phyloP scores from a whole-genome alignment of 345 rosid species.

The Nasturtium officinale region DNA sequence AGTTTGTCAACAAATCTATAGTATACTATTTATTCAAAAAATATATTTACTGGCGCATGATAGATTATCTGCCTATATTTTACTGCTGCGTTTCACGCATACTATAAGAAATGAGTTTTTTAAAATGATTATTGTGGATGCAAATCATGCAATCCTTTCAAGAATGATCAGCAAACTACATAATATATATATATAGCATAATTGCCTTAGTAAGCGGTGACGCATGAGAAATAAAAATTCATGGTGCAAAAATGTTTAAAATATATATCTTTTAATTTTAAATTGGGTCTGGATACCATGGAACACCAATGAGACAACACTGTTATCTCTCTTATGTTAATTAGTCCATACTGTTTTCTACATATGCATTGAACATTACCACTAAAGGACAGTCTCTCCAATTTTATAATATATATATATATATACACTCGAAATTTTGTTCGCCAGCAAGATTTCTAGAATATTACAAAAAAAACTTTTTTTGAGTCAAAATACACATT shows the following conservation, averaged over 20 bases:
- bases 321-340: constrained; percentile 6
- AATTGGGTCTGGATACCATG: background rate
- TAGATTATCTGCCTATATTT: background rate
- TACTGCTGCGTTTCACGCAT: background rate
- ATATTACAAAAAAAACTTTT: too few species aligned
- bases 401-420: background rate
- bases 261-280: background rate
- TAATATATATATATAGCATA: constrained; percentile 10
- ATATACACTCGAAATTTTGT: constrained; percentile 22
- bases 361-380: constrained; percentile 33
- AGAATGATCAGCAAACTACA: constrained; percentile 12
- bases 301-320: constrained; percentile 10
- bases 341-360: constrained; percentile 2
- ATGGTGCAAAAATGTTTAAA: background rate
- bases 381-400: constrained; percentile 10
- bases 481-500: background rate
- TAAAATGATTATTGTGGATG: background rate
- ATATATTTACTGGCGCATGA: background rate
- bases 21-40: background rate
- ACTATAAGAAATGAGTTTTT: background rate
- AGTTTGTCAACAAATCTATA: background rate
- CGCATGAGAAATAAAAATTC: constrained; percentile 16
- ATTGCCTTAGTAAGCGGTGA: constrained; percentile 35
- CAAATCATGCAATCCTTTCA: constrained; percentile 17
- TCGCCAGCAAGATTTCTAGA: constrained; percentile 29